These are phyloP conservation scores for Macrophomina phaseolina DNA, from an alignment of 2,329 filamentous ascomycete genomes.

Conservation along the genomic window DNA sequence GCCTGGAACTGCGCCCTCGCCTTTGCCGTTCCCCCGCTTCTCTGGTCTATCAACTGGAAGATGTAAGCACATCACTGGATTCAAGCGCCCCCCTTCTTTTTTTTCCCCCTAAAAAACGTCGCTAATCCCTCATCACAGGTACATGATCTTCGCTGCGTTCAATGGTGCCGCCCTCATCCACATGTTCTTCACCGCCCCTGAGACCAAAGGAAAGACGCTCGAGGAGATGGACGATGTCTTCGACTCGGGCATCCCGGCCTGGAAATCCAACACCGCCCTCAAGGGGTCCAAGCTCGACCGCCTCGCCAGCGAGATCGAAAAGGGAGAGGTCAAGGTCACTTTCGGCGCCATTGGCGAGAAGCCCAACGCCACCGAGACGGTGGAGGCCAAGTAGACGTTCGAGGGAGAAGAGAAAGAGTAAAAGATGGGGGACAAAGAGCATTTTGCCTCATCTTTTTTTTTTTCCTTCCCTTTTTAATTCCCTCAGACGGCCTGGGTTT, in stretches of 20 bases:
- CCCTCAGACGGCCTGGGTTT: too few species aligned
- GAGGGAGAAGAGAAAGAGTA: too few species aligned
- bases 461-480: not conserved
- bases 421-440: not conserved
- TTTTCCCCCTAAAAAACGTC: not conserved
- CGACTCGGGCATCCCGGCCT: conserved; percentile 21
- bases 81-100: too few species aligned
- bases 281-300: conserved; percentile 42
- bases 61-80: conserved; percentile 29
- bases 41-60: conserved; percentile 35
- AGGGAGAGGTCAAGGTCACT: conserved; percentile 34
- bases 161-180: conserved; percentile 34
- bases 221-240: conserved; percentile 42
- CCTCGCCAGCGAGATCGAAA: conserved; percentile 44
- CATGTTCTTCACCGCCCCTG: conserved; percentile 38
- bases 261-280: conserved; percentile 29
- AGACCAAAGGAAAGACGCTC: conserved; percentile 40
- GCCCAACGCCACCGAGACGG: not conserved
- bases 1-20: conserved; percentile 41
- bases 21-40: conserved; percentile 62
- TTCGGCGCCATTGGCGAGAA: not conserved
- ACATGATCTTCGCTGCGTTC: conserved; percentile 38
- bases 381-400: not conserved
- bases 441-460: not conserved
- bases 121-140: conserved; percentile 38